Percentiles rank a stretch among this genome's conserved stretches.
These are phyloP conservation scores for Schwanniomyces occidentalis DNA, from an alignment of 805 yeast genomes.

Conservation along the genomic window DNA sequence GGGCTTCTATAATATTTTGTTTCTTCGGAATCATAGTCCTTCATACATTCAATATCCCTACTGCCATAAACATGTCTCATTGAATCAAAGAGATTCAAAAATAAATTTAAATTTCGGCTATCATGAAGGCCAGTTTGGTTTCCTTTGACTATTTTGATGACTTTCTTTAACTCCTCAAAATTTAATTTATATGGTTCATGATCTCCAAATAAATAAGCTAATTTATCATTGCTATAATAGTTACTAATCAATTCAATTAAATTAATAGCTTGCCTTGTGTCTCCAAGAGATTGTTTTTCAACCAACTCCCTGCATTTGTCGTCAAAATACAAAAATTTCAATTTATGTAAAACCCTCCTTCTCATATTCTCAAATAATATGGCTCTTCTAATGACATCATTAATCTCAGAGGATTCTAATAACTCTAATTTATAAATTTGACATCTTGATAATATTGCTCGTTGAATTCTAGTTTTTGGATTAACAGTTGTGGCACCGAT, in stretches of 20 bases:
- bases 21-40: background rate
- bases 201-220: background rate
- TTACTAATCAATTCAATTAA: constrained; percentile 30
- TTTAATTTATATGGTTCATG: constrained; percentile 5
- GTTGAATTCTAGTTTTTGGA: constrained; percentile 78
- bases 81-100: constrained; percentile 15
- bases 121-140: constrained; percentile 18
- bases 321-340: constrained; percentile 15
- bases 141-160: constrained; percentile 9
- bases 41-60: background rate
- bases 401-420: constrained; percentile 50
- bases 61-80: constrained; percentile 4
- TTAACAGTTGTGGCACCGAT: constrained; percentile 98
- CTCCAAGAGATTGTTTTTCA: constrained; percentile 25
- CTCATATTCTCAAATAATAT: constrained; percentile 38
- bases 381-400: constrained; percentile 56
- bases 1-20: background rate
- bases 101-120: constrained; percentile 14
- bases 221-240: constrained; percentile 6
- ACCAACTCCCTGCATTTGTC: constrained; percentile 16
- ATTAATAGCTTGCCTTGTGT: constrained; percentile 34
- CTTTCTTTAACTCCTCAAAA: constrained; percentile 8
- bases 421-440: constrained; percentile 70
- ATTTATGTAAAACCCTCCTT: constrained; percentile 13
- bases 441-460: constrained; percentile 83